Conservation (phyloP, 108 stramenopile species). For the Parmales sp. region DNA sequence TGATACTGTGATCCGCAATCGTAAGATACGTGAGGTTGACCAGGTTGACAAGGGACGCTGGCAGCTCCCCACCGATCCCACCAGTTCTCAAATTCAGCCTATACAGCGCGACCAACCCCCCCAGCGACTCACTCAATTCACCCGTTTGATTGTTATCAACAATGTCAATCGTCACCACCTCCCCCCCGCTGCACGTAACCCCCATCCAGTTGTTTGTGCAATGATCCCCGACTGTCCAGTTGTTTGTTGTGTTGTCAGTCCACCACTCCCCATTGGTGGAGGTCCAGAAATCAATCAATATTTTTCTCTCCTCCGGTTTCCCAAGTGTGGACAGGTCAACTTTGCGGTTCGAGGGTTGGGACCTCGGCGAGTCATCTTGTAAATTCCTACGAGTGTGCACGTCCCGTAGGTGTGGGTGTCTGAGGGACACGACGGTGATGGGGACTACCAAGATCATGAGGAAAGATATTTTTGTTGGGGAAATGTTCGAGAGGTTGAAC, state of each 20-base stretch:
- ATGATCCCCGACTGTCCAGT: neutral
- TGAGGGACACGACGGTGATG: too few relatives aligned
- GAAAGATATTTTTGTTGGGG: too few relatives aligned
- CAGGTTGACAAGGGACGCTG: neutral
- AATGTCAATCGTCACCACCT: neutral
- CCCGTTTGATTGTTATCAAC: neutral
- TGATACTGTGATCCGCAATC: neutral
- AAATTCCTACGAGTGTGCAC: too few relatives aligned
- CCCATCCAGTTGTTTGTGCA: slow-evolving; percentile 3
- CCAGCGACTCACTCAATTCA: neutral
- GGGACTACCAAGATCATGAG: too few relatives aligned
- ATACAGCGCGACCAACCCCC: neutral
- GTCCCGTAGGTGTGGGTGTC: too few relatives aligned
- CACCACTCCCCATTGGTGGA: slow-evolving; percentile 10
- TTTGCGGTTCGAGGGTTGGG: too few relatives aligned
- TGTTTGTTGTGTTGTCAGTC: neutral
- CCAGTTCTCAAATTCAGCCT: neutral
- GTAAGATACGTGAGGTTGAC: neutral
- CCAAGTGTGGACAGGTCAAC: too few relatives aligned
- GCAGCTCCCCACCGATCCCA: neutral
- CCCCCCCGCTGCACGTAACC: slow-evolving; percentile 3
- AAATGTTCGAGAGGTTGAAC: too few relatives aligned
- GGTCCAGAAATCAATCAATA: neutral
- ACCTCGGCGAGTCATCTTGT: too few relatives aligned
- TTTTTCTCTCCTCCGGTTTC: neutral